Conservation (phyloP, 192 early-diverging fungal genomes). For the Mortierella alpina region DNA sequence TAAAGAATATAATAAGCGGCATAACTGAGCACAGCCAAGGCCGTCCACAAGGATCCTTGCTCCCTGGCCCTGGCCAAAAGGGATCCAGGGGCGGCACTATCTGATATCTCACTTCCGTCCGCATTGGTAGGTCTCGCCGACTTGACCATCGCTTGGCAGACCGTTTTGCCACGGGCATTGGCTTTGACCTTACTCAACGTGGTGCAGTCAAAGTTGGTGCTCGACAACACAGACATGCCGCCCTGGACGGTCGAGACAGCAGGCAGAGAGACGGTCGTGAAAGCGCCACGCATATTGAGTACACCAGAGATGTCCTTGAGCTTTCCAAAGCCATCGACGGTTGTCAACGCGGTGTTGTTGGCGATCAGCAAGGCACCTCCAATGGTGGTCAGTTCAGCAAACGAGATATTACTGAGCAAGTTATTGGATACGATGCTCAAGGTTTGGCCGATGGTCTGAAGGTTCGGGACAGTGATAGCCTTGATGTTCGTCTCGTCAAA, state of each 20-base stretch:
- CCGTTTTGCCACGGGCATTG: slow-evolving; percentile 32
- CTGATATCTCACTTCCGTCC: background rate
- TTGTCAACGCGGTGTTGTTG: slow-evolving; percentile 71
- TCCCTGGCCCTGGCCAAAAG: background rate
- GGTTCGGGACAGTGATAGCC: slow-evolving; percentile 58
- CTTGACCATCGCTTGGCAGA: slow-evolving; percentile 33
- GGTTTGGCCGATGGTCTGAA: slow-evolving; percentile 63
- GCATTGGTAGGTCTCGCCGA: slow-evolving; percentile 36
- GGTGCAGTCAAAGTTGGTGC: slow-evolving; percentile 64
- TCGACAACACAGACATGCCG: slow-evolving; percentile 71
- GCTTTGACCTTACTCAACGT: slow-evolving; percentile 36
- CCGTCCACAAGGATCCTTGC: slow-evolving; percentile 2
- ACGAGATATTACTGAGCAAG: slow-evolving; percentile 64
- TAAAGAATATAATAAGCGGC: background rate
- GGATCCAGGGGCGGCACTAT: background rate
- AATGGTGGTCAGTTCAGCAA: slow-evolving; percentile 63
- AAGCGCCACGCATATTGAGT: slow-evolving; percentile 68
- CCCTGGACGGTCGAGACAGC: slow-evolving; percentile 67
- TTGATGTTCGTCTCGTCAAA: slow-evolving; percentile 69
- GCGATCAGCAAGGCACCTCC: slow-evolving; percentile 72
- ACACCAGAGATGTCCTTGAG: slow-evolving; percentile 69
- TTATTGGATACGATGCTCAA: slow-evolving; percentile 69
- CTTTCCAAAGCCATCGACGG: slow-evolving; percentile 64
- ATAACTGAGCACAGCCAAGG: background rate
- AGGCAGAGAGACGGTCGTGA: slow-evolving; percentile 67